Base-by-base conservation (phyloP, 495 filamentous ascomycete genomes). In the Penicillium alfredii region DNA sequence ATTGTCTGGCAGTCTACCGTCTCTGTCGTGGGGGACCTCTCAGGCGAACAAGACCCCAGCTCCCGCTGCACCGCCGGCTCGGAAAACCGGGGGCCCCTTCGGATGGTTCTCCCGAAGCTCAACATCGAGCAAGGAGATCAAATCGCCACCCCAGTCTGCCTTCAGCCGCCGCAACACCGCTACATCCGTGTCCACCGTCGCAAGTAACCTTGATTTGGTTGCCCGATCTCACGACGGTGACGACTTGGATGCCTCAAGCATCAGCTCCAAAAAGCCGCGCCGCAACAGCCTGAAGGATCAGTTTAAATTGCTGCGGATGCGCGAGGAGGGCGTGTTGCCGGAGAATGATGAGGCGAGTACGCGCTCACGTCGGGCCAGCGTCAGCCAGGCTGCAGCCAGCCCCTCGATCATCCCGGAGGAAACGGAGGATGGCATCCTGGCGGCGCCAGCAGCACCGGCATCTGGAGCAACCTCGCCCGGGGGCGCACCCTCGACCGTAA, bases 91-190 rank as follows among this genome's bases (percentile, higher is more conserved):
- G 27, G 80, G 84, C 38, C 86, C 87, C 0, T 94, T 90, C 42
- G 77, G 84, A 12, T 92, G 84, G 85, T 72, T 93, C 30, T 88
- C 85, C n/a, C 72, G 87, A 42, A 82, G 74, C 51, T 80, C 78
- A 8, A 72, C 73, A 3, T 49, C 71, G 20, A 64, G 71, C 18
- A 86, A 85, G 53, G 77, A 84, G 17, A 51, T 66, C 26, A 63
- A 72, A 18, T 67, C 74, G 17, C 69, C 78, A 3, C 68, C 77
- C 6, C 50, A 51, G 8, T 40, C 57, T 15, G 49, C 61, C 23
- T 65, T 68, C 6, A 68, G 68, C 21, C 64, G 77, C 16, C 72
- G 84, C 49, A 84, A 88, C 53, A 93, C 86, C 3, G 73, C 72
- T 26, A 80, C 80, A 24, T 92, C 88, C 0, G 65, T 87, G 33